phyloP scores from a whole-genome alignment of 805 yeast species.

The Pichia insulana region DNA sequence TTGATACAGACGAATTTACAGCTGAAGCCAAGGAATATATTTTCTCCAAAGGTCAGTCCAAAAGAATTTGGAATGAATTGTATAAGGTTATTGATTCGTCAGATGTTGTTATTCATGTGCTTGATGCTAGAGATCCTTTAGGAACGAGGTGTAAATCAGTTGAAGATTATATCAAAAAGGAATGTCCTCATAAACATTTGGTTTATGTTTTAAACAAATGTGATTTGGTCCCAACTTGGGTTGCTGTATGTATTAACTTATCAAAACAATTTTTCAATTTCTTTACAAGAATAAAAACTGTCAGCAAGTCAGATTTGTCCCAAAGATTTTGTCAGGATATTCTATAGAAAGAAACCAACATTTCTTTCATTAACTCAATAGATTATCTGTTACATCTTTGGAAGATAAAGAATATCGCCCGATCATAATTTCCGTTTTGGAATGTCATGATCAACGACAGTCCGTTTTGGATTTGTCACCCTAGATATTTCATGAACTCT shows the following conservation, averaged over 20 bases:
- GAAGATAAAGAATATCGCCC: slow-evolving; percentile 67
- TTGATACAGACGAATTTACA: slow-evolving; percentile 70
- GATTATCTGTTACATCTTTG: slow-evolving; percentile 96
- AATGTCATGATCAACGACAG: slow-evolving; percentile 27
- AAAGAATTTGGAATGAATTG: slow-evolving; percentile 96
- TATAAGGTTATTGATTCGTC: slow-evolving; percentile 96
- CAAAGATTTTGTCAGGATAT: slow-evolving; percentile 87
- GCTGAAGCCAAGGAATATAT: slow-evolving; percentile 92
- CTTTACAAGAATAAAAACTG: background rate
- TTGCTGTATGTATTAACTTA: slow-evolving; percentile 84
- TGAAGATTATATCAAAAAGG: slow-evolving; percentile 85
- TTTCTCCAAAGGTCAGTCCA: slow-evolving; percentile 94
- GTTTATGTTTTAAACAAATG: slow-evolving; percentile 92
- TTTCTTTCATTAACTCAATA: slow-evolving; percentile 34
- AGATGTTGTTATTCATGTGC: slow-evolving; percentile 91
- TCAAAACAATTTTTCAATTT: slow-evolving; percentile 7
- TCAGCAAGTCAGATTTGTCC: too few relatives aligned
- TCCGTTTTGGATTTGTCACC: slow-evolving; percentile 36
- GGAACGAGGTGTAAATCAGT: slow-evolving; percentile 94
- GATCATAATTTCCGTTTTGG: slow-evolving; percentile 35
- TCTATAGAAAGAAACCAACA: slow-evolving; percentile 19
- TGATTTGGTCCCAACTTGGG: slow-evolving; percentile 98
- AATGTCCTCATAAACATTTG: slow-evolving; percentile 94
- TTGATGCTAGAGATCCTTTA: slow-evolving; percentile 95
- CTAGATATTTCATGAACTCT: slow-evolving; percentile 44